Conservation (phyloP, 1,284 basidiomycete genomes). For the Prillingera fragicola region DNA sequence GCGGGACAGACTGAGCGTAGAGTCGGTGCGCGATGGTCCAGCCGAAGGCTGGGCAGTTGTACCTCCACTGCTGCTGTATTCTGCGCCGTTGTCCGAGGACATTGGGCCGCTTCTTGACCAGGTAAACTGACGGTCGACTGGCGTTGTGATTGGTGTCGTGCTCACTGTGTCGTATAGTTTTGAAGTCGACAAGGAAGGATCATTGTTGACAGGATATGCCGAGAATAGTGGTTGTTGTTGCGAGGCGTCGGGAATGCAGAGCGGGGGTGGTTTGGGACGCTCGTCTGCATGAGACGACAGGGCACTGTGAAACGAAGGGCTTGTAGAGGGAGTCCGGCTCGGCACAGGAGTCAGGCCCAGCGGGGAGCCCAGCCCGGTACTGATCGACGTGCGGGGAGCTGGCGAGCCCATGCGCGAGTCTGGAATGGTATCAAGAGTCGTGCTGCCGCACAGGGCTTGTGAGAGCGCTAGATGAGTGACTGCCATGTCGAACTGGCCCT, state of each 20-base stretch:
- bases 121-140: slow-evolving; percentile 12
- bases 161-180: neutral
- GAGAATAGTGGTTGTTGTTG: slow-evolving; percentile 37
- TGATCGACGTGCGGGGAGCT: slow-evolving; percentile 10
- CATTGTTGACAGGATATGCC: slow-evolving; percentile 23
- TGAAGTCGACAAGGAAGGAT: too few relatives aligned
- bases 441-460: slow-evolving; percentile 2
- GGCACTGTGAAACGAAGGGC: slow-evolving; percentile 1
- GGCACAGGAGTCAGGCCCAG: slow-evolving; percentile 6
- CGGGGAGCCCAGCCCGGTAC: slow-evolving; percentile 2
- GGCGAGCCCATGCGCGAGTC: slow-evolving; percentile 27
- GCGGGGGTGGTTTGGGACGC: slow-evolving; percentile 20
- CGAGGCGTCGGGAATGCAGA: slow-evolving; percentile 28
- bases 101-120: neutral
- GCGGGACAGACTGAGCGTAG: slow-evolving; percentile 4
- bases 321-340: slow-evolving; percentile 4
- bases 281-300: neutral
- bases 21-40: slow-evolving; percentile 1
- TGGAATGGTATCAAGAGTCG: slow-evolving; percentile 21
- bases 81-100: slow-evolving; percentile 1
- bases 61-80: neutral
- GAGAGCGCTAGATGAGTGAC: slow-evolving; percentile 5
- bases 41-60: neutral
- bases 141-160: neutral
- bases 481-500: slow-evolving; percentile 11